These are phyloP conservation scores for Pichia exigua DNA, from an alignment of 805 yeast species.

Conservation along the genomic window DNA sequence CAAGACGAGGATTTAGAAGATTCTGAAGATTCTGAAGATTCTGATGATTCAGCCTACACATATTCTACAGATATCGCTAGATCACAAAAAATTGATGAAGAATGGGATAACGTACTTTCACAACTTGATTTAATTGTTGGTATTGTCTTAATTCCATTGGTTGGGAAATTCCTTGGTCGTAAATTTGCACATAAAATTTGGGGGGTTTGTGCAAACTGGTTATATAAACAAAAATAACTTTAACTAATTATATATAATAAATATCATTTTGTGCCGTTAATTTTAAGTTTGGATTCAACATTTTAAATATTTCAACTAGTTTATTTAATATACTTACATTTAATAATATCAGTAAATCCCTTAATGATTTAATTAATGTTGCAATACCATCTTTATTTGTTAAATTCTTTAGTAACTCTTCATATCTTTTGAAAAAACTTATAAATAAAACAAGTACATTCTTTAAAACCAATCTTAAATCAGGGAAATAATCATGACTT, in stretches of 20 bases:
- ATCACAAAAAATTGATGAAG: conserved; percentile 37
- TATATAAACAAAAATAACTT: conserved; percentile 4
- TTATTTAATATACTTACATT: conserved; percentile 26
- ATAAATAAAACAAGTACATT: conserved; percentile 23
- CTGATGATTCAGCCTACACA: conserved; percentile 22
- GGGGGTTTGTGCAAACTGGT: conserved; percentile 22
- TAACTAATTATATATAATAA: neutral
- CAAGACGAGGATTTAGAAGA: conserved; percentile 6
- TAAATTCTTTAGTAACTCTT: neutral
- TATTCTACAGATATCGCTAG: conserved; percentile 21
- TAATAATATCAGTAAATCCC: conserved; percentile 18
- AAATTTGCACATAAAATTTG: conserved; percentile 38
- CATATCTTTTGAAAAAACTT: conserved; percentile 16
- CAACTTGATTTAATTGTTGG: conserved; percentile 53
- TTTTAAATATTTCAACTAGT: conserved; percentile 21
- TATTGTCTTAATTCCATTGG: conserved; percentile 54
- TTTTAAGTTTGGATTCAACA: conserved; percentile 15
- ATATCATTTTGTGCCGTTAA: conserved; percentile 9
- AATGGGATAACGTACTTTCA: conserved; percentile 63
- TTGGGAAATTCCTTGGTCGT: conserved; percentile 64
- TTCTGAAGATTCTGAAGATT: conserved; percentile 10
- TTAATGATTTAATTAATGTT: conserved; percentile 3
- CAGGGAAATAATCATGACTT: conserved; percentile 20
- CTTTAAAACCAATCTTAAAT: conserved; percentile 23
- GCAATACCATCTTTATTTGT: neutral